Conservation (phyloP, 108 stramenopile genomes). For the Cyclotella sp. region DNA sequence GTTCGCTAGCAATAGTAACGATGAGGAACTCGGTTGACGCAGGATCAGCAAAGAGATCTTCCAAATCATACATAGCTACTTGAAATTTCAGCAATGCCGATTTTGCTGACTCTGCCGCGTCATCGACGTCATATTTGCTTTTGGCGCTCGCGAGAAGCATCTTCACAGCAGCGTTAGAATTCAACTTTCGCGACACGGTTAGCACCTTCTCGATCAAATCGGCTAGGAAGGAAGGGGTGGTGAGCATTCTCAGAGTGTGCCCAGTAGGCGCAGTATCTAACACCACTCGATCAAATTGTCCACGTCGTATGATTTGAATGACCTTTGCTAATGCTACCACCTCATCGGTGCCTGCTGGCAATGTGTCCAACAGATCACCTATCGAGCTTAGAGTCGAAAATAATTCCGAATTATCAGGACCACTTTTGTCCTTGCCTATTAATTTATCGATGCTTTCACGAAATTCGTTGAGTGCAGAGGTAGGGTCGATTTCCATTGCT, state of each 20-base stretch:
- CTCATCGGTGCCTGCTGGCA: conserved; percentile 94
- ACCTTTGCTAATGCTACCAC: conserved; percentile 92
- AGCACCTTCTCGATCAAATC: conserved; percentile 84
- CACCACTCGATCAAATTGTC: conserved; percentile 90
- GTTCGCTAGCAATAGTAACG: conserved; percentile 88
- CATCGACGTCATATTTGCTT: conserved; percentile 66
- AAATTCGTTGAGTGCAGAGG: conserved; percentile 74
- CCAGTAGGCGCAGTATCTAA: conserved; percentile 98
- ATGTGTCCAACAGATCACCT: conserved; percentile 83
- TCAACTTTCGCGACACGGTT: conserved; percentile 70
- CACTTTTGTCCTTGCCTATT: conserved; percentile 55
- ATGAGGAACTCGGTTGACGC: conserved; percentile 90
- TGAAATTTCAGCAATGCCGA: conserved; percentile 82
- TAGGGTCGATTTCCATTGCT: conserved; percentile 88
- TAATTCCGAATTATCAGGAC: conserved; percentile 47
- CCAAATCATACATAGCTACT: conserved; percentile 89
- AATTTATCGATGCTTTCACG: conserved; percentile 77
- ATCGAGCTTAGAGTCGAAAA: conserved; percentile 70
- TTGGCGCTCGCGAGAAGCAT: conserved; percentile 52
- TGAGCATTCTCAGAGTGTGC: conserved; percentile 94
- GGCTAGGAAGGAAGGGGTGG: conserved; percentile 77
- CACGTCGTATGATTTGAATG: conserved; percentile 83
- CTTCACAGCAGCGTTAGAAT: conserved; percentile 77
- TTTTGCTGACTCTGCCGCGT: conserved; percentile 71
- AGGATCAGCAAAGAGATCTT: conserved; percentile 87